Conservation (phyloP, 2,329 filamentous ascomycete species). For the Microthyrium microscopicum region DNA sequence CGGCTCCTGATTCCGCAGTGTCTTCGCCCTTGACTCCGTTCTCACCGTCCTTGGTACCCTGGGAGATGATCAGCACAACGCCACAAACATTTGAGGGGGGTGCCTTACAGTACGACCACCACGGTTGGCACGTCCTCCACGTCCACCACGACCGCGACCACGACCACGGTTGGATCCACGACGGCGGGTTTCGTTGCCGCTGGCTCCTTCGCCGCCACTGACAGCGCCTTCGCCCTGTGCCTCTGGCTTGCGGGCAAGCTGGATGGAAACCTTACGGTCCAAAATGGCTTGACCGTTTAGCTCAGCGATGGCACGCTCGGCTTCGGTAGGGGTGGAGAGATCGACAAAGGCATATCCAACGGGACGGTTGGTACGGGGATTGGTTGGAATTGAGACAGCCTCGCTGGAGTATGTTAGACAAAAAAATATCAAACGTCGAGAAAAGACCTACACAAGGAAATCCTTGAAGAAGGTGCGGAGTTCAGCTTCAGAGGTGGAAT, state of each 20-base stretch:
- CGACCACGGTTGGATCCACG: constrained; percentile 39
- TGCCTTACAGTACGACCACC: constrained; percentile 48
- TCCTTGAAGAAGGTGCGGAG: constrained; percentile 99
- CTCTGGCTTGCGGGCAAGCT: constrained; percentile 96
- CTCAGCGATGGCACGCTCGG: constrained; percentile 85
- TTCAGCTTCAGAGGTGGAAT: constrained; percentile 99
- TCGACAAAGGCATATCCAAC: constrained; percentile 99
- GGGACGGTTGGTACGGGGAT: constrained; percentile 94
- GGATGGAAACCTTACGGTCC: constrained; percentile 96
- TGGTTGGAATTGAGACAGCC: constrained; percentile 97
- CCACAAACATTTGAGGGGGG: constrained; percentile 32
- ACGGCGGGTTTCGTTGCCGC: constrained; percentile 44
- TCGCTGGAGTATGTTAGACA: constrained; percentile 43
- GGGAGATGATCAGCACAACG: too few relatives aligned
- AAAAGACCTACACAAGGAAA: constrained; percentile 82
- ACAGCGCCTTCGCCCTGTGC: constrained; percentile 57
- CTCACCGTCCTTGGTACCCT: constrained; percentile 24
- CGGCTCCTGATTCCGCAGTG: constrained; percentile 28
- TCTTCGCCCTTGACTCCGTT: constrained; percentile 32
- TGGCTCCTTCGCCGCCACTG: constrained; percentile 57
- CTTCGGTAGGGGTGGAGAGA: constrained; percentile 84
- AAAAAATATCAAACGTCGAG: constrained; percentile 10
- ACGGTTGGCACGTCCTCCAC: constrained; percentile 44
- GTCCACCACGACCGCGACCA: constrained; percentile 43
- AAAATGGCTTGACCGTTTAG: constrained; percentile 96